phyloP scores from a whole-genome alignment of 208 protist species.

The Borovskyia barvae region DNA sequence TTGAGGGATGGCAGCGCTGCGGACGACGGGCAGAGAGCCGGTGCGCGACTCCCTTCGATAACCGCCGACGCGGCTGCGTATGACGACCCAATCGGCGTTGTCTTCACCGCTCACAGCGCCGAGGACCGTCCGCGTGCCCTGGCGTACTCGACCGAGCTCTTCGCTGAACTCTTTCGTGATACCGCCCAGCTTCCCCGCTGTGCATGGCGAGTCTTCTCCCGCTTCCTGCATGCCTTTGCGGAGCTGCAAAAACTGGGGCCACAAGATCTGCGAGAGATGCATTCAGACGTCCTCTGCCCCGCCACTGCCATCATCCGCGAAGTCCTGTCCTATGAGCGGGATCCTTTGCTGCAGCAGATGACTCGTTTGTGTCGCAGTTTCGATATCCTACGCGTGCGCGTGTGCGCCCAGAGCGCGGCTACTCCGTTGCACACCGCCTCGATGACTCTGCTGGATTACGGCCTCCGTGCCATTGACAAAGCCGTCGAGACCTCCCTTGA shows the following conservation, averaged over 20 bases:
- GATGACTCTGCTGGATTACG: no score
- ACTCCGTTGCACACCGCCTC: no score
- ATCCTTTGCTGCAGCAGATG: constrained; percentile 15
- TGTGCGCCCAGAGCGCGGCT: constrained; percentile 12
- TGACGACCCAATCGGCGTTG: background rate
- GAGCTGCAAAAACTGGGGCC: no score
- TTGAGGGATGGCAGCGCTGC: background rate
- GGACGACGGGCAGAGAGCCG: no score
- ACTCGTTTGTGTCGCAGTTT: constrained; percentile 20
- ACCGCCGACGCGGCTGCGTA: background rate
- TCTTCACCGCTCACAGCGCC: background rate
- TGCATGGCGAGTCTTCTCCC: constrained; percentile 17
- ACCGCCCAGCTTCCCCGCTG: constrained; percentile 1
- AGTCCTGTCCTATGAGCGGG: constrained; percentile 15
- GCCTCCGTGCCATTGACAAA: background rate
- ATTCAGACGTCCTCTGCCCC: constrained; percentile 26
- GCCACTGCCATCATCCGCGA: constrained; percentile 5
- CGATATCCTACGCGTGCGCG: constrained; percentile 13
- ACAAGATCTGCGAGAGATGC: no score
- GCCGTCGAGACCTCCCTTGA: background rate
- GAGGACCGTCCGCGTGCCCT: background rate
- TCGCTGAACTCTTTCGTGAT: constrained; percentile 16
- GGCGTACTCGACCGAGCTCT: constrained; percentile 24
- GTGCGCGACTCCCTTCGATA: no score
- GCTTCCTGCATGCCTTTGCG: constrained; percentile 1